A percentile compares a stretch with the other conserved stretches of the same genome.
phyloP scores from a whole-genome alignment of 2,329 filamentous ascomycete species.

The Apiospora pterosperma region DNA sequence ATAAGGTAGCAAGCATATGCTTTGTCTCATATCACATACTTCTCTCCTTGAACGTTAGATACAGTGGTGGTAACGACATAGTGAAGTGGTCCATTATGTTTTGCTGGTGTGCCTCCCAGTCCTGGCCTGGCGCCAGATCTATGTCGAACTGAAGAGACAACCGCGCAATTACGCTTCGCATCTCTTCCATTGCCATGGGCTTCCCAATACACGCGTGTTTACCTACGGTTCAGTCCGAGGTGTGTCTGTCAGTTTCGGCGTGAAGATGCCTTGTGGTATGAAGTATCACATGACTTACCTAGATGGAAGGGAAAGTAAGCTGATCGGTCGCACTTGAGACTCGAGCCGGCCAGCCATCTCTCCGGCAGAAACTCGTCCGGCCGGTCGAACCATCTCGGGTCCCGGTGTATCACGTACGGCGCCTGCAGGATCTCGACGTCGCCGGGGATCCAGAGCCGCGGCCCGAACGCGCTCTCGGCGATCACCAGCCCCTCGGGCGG shows the following conservation, averaged over 20 bases:
- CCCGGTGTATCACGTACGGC: constrained; percentile 10
- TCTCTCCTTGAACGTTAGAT: constrained; percentile 4
- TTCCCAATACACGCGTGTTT: constrained; percentile 11
- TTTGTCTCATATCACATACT: neutral
- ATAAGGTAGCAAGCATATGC: neutral
- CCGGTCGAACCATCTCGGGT: constrained; percentile 7
- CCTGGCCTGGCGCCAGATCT: neutral
- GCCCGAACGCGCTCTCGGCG: constrained; percentile 1
- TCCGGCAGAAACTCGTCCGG: constrained; percentile 10
- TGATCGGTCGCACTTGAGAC: neutral
- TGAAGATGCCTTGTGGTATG: neutral
- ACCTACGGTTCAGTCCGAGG: neutral
- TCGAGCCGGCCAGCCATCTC: constrained; percentile 3
- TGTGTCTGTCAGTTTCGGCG: neutral
- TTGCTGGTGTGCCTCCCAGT: constrained; percentile 4
- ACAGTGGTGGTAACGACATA: constrained; percentile 5
- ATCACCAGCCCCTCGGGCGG: constrained; percentile 1
- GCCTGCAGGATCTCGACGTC: constrained; percentile 6
- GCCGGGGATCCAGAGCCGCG: constrained; percentile 7
- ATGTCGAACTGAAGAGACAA: constrained; percentile 7
- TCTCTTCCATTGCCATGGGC: constrained; percentile 8
- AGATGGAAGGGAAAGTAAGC: constrained; percentile 8
- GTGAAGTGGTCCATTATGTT: constrained; percentile 9
- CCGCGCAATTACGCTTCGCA: constrained; percentile 9
- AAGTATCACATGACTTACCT: neutral